Evolutionary conservation across 441 rosid species (phyloP).

Genomic region (Populus tomentosa): DNA sequence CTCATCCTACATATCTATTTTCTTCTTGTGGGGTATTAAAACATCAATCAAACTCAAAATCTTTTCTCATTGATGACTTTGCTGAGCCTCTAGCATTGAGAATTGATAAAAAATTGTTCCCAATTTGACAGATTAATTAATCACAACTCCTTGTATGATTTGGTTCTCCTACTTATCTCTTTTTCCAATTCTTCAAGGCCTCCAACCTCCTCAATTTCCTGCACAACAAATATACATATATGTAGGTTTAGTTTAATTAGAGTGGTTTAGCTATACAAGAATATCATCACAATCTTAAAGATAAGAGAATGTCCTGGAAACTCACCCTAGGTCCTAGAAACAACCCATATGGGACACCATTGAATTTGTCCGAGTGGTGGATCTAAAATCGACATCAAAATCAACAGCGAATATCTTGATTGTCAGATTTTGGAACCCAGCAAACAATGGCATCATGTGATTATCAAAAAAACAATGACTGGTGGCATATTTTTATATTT

Average conservation of each 20-base stretch:
- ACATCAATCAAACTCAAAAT: background rate
- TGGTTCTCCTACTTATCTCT: slow-evolving; percentile 57
- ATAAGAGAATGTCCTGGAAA: background rate
- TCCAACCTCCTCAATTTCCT: slow-evolving; percentile 92
- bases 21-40: background rate
- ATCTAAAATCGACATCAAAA: slow-evolving; percentile 43
- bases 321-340: slow-evolving; percentile 85
- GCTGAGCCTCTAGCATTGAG: background rate
- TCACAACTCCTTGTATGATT: slow-evolving; percentile 28
- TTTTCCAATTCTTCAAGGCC: slow-evolving; percentile 78
- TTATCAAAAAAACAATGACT: background rate
- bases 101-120: slow-evolving; percentile 11
- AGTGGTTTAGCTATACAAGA: background rate
- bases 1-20: background rate
- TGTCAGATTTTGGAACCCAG: slow-evolving; percentile 16
- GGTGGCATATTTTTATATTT: background rate
- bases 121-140: background rate
- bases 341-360: slow-evolving; percentile 90
- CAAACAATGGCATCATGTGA: background rate
- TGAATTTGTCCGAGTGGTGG: slow-evolving; percentile 88
- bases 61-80: background rate
- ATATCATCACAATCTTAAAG: background rate
- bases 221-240: slow-evolving; percentile 1
- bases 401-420: background rate
- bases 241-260: background rate